Evolutionary conservation across 129 eudicot species (phyloP).

Genomic region (Flaveria bidentis): DNA sequence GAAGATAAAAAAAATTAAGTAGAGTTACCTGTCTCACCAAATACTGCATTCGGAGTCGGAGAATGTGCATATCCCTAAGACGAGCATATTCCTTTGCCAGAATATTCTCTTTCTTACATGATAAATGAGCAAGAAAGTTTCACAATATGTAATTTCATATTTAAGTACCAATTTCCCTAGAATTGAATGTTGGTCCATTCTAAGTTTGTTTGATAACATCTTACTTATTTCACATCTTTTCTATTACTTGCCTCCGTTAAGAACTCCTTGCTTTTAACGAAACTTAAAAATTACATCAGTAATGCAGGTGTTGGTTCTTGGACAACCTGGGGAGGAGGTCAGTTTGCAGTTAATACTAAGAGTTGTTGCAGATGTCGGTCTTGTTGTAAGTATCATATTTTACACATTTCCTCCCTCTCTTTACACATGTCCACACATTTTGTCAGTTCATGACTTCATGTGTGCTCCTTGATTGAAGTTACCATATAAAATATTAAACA

Average conservation of each 20-base stretch:
- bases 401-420: not conserved
- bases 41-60: too few species aligned
- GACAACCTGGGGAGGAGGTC: slow-evolving; percentile 90
- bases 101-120: too few species aligned
- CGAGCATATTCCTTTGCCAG: too few species aligned
- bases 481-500: not conserved
- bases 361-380: slow-evolving; percentile 97
- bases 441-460: not conserved
- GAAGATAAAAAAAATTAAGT: too few species aligned
- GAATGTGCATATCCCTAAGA: too few species aligned
- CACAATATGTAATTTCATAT: too few species aligned
- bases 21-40: too few species aligned
- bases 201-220: not conserved
- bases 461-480: not conserved
- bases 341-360: slow-evolving; percentile 85
- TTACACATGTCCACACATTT: not conserved
- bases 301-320: slow-evolving; percentile 74
- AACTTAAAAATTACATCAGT: not conserved
- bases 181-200: too few species aligned
- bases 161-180: too few species aligned
- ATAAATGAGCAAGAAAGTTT: too few species aligned
- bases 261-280: slow-evolving; percentile 7
- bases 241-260: slow-evolving; percentile 12
- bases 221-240: slow-evolving; percentile 1
- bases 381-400: slow-evolving; percentile 67